These are phyloP conservation scores for Staphylotrichum longicolle DNA, from an alignment of 495 filamentous ascomycete species.

Conservation along the genomic window DNA sequence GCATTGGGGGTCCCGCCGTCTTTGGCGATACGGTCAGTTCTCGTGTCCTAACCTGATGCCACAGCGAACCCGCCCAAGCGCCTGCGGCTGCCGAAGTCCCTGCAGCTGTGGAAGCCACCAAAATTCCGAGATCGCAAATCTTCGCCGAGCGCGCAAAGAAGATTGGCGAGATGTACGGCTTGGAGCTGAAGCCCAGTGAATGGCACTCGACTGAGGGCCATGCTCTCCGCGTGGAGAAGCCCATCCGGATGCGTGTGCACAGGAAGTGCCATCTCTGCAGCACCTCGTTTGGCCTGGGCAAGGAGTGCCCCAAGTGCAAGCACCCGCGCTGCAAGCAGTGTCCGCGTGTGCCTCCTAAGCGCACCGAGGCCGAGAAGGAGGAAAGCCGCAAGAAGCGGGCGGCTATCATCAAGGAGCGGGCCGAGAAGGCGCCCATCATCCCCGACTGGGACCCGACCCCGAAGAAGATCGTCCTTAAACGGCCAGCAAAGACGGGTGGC, in stretches of 20 bases:
- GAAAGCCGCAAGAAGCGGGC: conserved; percentile 45
- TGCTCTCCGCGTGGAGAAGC: conserved; percentile 75
- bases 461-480: conserved; percentile 51
- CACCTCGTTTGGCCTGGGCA: conserved; percentile 58
- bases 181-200: conserved; percentile 67
- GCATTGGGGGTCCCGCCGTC: no score
- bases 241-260: conserved; percentile 88
- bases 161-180: conserved; percentile 71
- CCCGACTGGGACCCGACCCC: conserved; percentile 46
- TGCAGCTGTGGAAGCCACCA: conserved; percentile 30
- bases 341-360: conserved; percentile 65
- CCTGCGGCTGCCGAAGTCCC: conserved; percentile 30
- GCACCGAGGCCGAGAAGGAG: conserved; percentile 50
- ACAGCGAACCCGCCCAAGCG: conserved; percentile 27
- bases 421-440: conserved; percentile 46
- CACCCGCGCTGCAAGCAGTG: conserved; percentile 80
- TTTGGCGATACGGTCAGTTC: no score
- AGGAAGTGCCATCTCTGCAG: conserved; percentile 76
- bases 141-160: conserved; percentile 68
- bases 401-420: conserved; percentile 49
- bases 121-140: conserved; percentile 47
- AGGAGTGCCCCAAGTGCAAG: conserved; percentile 66
- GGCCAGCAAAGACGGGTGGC: conserved; percentile 62
- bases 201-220: conserved; percentile 60
- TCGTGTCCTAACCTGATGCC: conserved; percentile 29